A percentile compares a stretch with the other conserved stretches of the same genome.
Evolutionary conservation across 1,139 yeast species (phyloP).

Genomic region (Blastobotrys petasosporus): DNA sequence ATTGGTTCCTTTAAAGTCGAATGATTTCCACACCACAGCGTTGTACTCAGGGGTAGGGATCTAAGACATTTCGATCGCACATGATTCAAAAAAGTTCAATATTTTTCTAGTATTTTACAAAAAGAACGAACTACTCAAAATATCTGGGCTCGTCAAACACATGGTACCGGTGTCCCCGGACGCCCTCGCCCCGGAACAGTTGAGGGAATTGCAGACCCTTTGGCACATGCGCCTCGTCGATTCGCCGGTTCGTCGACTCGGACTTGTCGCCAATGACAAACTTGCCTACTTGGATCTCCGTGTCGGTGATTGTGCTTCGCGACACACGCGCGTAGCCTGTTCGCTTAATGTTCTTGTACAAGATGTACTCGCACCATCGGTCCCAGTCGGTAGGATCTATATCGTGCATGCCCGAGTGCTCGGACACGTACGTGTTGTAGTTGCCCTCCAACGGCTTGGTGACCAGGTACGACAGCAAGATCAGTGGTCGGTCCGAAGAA

Average conservation of each 20-base stretch:
- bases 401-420: slow-evolving; percentile 79
- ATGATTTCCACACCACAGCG: too few species aligned
- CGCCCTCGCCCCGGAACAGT: slow-evolving; percentile 87
- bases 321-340: slow-evolving; percentile 92
- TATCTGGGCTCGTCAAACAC: slow-evolving; percentile 90
- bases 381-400: slow-evolving; percentile 94
- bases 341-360: slow-evolving; percentile 80
- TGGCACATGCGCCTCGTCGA: slow-evolving; percentile 53
- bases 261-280: slow-evolving; percentile 55
- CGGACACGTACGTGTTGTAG: slow-evolving; percentile 85
- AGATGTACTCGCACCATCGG: slow-evolving; percentile 96
- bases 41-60: too few species aligned
- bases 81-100: neutral
- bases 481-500: slow-evolving; percentile 65
- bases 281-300: slow-evolving; percentile 93
- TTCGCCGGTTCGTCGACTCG: slow-evolving; percentile 49
- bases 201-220: slow-evolving; percentile 70
- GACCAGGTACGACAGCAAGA: slow-evolving; percentile 82
- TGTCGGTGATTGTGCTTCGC: slow-evolving; percentile 90
- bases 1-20: too few species aligned
- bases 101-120: neutral
- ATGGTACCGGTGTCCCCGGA: slow-evolving; percentile 88
- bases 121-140: slow-evolving; percentile 39
- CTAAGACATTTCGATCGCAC: too few species aligned
- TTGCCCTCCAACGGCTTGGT: slow-evolving; percentile 83